These are phyloP conservation scores for Inga oerstediana DNA, from an alignment of 306 rosid species.

Conservation along the genomic window DNA sequence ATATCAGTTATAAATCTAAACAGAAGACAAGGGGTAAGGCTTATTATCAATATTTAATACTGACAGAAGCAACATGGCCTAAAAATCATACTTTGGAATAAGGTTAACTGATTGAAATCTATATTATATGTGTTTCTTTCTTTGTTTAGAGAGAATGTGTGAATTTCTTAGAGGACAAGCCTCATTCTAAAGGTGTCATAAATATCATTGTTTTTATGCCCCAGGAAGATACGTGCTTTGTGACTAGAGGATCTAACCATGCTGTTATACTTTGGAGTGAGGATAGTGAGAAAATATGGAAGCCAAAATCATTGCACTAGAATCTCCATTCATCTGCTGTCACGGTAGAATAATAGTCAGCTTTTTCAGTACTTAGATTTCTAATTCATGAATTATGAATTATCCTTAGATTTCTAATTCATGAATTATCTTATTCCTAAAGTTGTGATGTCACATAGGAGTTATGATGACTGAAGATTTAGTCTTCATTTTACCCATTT, in stretches of 20 bases:
- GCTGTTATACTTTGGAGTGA: slow-evolving; percentile 87
- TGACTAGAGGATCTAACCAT: slow-evolving; percentile 94
- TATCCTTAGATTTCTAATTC: too few relatives aligned
- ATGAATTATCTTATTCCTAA: too few relatives aligned
- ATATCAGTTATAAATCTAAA: slow-evolving; percentile 68
- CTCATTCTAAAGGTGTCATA: slow-evolving; percentile 88
- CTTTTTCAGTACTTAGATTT: too few relatives aligned
- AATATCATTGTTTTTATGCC: slow-evolving; percentile 83
- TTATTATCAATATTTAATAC: neutral
- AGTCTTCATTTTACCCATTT: too few relatives aligned
- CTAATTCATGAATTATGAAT: too few relatives aligned
- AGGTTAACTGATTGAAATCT: slow-evolving; percentile 27
- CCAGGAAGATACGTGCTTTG: slow-evolving; percentile 74
- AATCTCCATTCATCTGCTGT: slow-evolving; percentile 90
- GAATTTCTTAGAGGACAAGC: slow-evolving; percentile 76
- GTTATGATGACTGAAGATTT: too few relatives aligned
- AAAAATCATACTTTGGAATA: slow-evolving; percentile 26
- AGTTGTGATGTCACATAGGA: too few relatives aligned
- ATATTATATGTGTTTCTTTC: slow-evolving; percentile 34
- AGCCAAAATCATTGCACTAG: slow-evolving; percentile 81
- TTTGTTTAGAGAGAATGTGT: slow-evolving; percentile 70
- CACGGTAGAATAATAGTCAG: slow-evolving; percentile 45
- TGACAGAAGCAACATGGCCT: slow-evolving; percentile 31
- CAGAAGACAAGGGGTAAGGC: slow-evolving; percentile 68
- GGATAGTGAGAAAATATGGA: slow-evolving; percentile 69